Base-by-base conservation (phyloP, 345 rosid species). In the Xanthoceras sorbifolium region DNA sequence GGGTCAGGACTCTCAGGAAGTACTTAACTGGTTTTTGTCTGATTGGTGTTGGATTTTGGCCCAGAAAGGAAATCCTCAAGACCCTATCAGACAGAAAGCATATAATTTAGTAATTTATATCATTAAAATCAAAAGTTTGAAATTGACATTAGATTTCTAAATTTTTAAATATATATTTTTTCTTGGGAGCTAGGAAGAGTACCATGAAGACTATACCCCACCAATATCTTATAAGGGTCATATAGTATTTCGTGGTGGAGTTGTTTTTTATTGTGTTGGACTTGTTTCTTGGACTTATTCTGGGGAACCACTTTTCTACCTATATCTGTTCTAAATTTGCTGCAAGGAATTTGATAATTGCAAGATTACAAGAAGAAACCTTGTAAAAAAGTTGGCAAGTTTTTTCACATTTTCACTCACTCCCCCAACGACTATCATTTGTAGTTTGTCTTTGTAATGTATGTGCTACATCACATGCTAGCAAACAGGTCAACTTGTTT, bases 21-120 rank as follows among this genome's bases (percentile, higher is more conserved):
- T 28, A 18, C 38, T 40, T n/a, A 25, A 79, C 32, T 22, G 67
- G 81, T 57, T 57, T 42, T 84, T 85, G 90, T 88, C 89, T 75
- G 64, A 60, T 79, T 82, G 86, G 82, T 11, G 69, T 89, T 86
- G 87, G 86, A 82, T 34, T 75, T 77, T 86, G 87, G 79, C 82
- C 60, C 22, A 76, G 82, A 84, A 86, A 76, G 87, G 85, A 77
- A 85, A 81, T 74, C 64, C 86, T 77, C 84, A 82, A 79, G 18
- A 44, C 81, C 79, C 74, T 50, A 9, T 78, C 70, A 83, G 85
- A 74, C 85, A 81, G 79, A 75, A 79, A 81, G 82, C 79, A 81
- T 74, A 40, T 72, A 74, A 63, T 76, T 81, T 46, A 76, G 71
- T 67, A 57, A 57, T 57, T 57, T 57, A 57, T 23, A 78, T 67